Evolutionary conservation across 495 filamentous ascomycete genomes (phyloP).

Genomic region (Podospora comata): DNA sequence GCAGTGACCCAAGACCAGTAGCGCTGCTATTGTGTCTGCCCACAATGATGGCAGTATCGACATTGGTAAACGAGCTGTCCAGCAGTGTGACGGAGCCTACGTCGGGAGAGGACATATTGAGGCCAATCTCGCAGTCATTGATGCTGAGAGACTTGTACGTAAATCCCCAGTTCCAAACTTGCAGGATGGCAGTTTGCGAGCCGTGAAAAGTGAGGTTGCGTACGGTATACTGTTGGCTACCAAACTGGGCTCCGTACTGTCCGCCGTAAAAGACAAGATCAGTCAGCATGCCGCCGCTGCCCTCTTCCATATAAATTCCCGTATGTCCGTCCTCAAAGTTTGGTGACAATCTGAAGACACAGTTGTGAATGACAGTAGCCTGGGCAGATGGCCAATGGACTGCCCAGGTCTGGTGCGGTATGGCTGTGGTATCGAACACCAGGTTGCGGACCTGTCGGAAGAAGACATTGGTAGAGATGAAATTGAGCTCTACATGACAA

Average conservation of each 20-base stretch:
- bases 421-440: constrained; percentile 72
- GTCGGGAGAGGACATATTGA: constrained; percentile 69
- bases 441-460: constrained; percentile 92
- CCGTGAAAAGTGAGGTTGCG: constrained; percentile 82
- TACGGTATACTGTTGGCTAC: constrained; percentile 87
- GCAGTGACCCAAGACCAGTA: constrained; percentile 62
- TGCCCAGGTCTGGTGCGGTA: constrained; percentile 60
- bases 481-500: constrained; percentile 21
- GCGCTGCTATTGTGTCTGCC: constrained; percentile 53
- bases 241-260: constrained; percentile 56
- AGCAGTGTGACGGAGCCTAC: constrained; percentile 76
- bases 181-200: constrained; percentile 76
- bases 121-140: constrained; percentile 68
- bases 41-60: constrained; percentile 60
- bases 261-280: constrained; percentile 74
- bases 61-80: constrained; percentile 70
- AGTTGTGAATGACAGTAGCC: constrained; percentile 83
- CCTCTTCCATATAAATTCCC: constrained; percentile 71
- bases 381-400: constrained; percentile 97
- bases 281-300: constrained; percentile 67
- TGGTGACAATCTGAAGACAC: constrained; percentile 70
- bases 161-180: constrained; percentile 92
- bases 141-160: constrained; percentile 74
- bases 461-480: constrained; percentile 78
- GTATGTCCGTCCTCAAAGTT: constrained; percentile 60